A percentile compares a stretch with the other conserved stretches of the same genome.
phyloP scores from a whole-genome alignment of 129 eudicot genomes.

The Daucus carota region DH1_v3.0 NC_030386.2:24840501-24841000 shows the following conservation, averaged over 20 bases:
- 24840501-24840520: conserved; percentile 95
- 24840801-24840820: conserved; percentile 58
- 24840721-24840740: conserved; percentile 69
- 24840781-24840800: conserved; percentile 47
- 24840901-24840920: conserved; percentile 56
- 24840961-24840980: conserved; percentile 80
- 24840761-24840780: conserved; percentile 35
- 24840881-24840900: not conserved
- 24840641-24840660: not conserved
- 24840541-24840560: conserved; percentile 90
- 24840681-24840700: not conserved
- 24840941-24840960: conserved; percentile 77
- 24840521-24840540: conserved; percentile 87
- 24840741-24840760: conserved; percentile 73
- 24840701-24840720: conserved; percentile 88
- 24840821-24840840: not conserved
- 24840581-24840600: conserved; percentile 90
- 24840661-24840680: not conserved
- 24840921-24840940: conserved; percentile 87
- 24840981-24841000: conserved; percentile 86
- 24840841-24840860: not conserved
- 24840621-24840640: not conserved
- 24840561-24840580: conserved; percentile 99
- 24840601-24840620: conserved; percentile 52
- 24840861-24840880: not conserved